Evolutionary conservation across 2,329 filamentous ascomycete species (phyloP), one percentile per base, ranked within the genome.

Genomic region (Byssochlamys sp.): DNA sequence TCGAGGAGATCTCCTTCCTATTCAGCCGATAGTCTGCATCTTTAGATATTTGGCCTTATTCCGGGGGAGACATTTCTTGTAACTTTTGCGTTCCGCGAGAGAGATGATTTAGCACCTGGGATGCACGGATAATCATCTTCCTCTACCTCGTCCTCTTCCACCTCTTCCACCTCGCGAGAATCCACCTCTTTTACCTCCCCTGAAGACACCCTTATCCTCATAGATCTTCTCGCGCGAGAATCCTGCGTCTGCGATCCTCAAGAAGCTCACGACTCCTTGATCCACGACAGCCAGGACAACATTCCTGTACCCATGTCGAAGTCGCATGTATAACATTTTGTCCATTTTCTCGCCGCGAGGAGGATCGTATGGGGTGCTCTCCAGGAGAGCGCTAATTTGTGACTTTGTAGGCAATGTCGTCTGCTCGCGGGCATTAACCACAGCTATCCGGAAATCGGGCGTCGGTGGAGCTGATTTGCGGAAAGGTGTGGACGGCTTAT

Each of bases 271-370:
- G 25, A 97, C 81, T 0, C 94, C 94, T 61, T 90, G 83, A 70
- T 97, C 94, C 33, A 96, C 91, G 1, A 97, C 83, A 0, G 91
- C 94, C 26, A 99, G 71, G 33, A 96, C 78, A 31, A 94, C 88
- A 71, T 90, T 94, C 62, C 90, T 83, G 70, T 87, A 85, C 1
- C 91, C 94, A 66, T 95, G 85, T 73, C 91, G 92, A 61, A 97
- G 76, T 59, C 89, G 84, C 66, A 86, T 83, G 68, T 95, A 94
- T 62, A 91, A 73, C 61, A 81, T 73, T 6, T 75, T 73, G 11
- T 73, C 69, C 69, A 77, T 66, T 68, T 83, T 69, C 73, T 78
- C 52, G 59, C 78, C 61, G 52, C 70, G 68, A 59, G 80, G 87
- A 0, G 85, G 83, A 59, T 87, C 81, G 60, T 85, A 83, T 0